A percentile compares a stretch with the other conserved stretches of the same genome.
Conservation (phyloP, 345 rosid species). For the Salix caprea region DNA sequence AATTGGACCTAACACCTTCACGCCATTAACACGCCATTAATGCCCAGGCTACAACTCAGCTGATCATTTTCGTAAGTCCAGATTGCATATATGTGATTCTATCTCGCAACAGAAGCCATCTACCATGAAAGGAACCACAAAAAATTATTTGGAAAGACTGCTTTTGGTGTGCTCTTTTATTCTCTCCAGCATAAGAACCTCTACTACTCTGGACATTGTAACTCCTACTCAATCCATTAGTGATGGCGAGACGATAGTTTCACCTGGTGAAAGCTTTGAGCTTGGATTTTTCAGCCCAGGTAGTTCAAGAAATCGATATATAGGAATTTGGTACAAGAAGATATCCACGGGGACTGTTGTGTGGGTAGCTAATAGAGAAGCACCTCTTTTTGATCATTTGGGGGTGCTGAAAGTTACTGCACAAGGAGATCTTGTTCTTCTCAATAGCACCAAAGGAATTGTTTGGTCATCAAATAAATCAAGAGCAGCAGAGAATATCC, state of each 20-base stretch:
- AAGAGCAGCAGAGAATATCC: not conserved
- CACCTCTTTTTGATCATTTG: slow-evolving; percentile 5
- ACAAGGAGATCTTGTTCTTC: slow-evolving; percentile 21
- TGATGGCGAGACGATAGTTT: slow-evolving; percentile 3
- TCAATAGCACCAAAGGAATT: not conserved
- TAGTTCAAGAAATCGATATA: not conserved
- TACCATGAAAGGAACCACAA: not conserved
- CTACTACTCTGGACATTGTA: not conserved
- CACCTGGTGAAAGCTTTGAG: not conserved
- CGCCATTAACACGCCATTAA: too few relatives aligned
- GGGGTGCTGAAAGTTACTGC: not conserved
- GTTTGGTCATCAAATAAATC: slow-evolving; percentile 23
- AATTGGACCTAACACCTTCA: too few relatives aligned
- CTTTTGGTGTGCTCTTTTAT: not conserved
- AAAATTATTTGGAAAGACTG: not conserved
- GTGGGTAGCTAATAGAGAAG: not conserved
- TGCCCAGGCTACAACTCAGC: too few relatives aligned
- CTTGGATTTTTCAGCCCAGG: slow-evolving; percentile 8
- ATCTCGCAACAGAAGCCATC: not conserved
- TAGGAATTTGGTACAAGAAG: slow-evolving; percentile 3
- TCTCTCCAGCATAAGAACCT: not conserved
- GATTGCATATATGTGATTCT: too few relatives aligned
- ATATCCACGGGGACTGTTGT: not conserved
- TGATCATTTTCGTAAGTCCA: too few relatives aligned
- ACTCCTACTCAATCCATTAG: not conserved